Evolutionary conservation across 768 basidiomycete species (phyloP), one percentile per base, ranked within the genome.

Genomic region (Hygrocybe punicea): DNA sequence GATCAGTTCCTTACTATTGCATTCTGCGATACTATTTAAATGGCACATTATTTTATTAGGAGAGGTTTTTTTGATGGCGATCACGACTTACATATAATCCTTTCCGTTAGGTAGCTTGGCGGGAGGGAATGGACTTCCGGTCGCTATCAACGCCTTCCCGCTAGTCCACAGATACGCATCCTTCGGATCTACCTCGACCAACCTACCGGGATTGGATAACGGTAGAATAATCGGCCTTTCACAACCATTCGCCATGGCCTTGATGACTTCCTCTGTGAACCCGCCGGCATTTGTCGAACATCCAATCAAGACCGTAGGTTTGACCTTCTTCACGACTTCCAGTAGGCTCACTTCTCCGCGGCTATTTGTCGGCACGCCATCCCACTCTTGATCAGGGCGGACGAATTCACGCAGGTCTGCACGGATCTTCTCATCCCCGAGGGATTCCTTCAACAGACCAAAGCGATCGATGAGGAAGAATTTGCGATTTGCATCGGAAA

Each of bases 141-240:
- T 93, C 1, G 91, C 91, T 51, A 93, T 74, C 51, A 95, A 72
- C 9, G 91, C 93, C 63, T 81, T 83, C 3, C 90, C 91, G 2
- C 82, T 71, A 2, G 91, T 89, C 93, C 93, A 95, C 16, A 83
- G 77, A 63, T 85, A 82, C 29, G 86, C 79, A 63, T 90, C 81
- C 57, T 78, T 75, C 6, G 89, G 90, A 53, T 83, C 76, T 1
- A 86, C 87, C 68, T 96, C 93, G 45, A 85, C 85, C 54, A 93
- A 75, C 44, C 73, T 69, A 58, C 86, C 91, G 2, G 92, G 93
- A 70, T 95, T 95, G 39, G 84, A 87, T 45, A 95, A 77, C 14
- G 92, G 90, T 64, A 93, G 79, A 60, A 95, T 90, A 64, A 93
- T 87, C 0, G 92, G 92, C 58, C 87, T 74, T 21, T 88, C 86